Evolutionary conservation across 2,329 filamentous ascomycete species (phyloP).

Genomic region (Neoscytalidium dimidiatum): DNA sequence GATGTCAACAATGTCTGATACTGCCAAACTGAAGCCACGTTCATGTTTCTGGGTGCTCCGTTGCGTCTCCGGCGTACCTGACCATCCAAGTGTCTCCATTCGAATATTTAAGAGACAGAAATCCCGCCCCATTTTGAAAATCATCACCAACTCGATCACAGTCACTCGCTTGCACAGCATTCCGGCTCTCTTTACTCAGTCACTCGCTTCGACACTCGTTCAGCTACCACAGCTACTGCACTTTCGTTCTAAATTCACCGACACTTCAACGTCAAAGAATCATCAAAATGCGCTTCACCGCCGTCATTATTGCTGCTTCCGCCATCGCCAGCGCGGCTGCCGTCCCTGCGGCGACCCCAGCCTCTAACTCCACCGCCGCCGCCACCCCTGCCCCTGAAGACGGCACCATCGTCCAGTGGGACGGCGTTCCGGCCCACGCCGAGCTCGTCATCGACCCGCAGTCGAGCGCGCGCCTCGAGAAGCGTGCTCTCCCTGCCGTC

Average conservation of each 20-base stretch:
- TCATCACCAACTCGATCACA: background rate
- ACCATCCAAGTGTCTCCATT: background rate
- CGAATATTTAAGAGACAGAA: background rate
- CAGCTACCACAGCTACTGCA: background rate
- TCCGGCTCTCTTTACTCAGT: background rate
- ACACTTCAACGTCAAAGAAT: background rate
- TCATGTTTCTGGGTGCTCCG: too few species aligned
- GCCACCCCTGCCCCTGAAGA: background rate
- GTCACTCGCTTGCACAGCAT: background rate
- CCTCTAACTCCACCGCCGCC: background rate
- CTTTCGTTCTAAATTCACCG: background rate
- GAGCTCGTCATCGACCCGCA: background rate
- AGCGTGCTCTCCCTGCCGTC: background rate
- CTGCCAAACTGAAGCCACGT: too few species aligned
- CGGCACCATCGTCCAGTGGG: background rate
- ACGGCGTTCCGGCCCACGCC: background rate
- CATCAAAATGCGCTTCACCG: background rate
- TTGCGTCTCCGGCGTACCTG: too few species aligned
- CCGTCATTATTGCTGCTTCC: background rate
- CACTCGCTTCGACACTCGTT: background rate
- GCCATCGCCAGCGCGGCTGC: background rate
- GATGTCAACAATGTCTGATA: too few species aligned
- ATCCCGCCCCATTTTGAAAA: background rate
- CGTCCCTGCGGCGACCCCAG: background rate
- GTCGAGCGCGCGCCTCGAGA: background rate